phyloP scores from a whole-genome alignment of 108 stramenopile genomes.

The Bacterosira constricta region DNA sequence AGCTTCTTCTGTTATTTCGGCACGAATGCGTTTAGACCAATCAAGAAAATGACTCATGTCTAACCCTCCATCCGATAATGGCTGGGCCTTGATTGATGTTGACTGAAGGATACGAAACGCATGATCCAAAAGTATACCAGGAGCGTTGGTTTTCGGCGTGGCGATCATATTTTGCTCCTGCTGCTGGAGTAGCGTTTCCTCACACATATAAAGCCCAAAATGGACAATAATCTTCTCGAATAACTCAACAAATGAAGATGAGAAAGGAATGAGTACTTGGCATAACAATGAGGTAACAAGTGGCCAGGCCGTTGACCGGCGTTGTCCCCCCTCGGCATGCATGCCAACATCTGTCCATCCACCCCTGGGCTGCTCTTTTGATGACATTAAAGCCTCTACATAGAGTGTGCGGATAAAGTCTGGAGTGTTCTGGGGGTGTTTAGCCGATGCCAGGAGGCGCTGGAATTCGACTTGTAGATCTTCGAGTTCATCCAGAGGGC shows the following conservation, averaged over 20 bases:
- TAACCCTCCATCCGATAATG: conserved; percentile 26
- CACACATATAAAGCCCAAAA: conserved; percentile 21
- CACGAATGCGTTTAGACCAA: conserved; percentile 3
- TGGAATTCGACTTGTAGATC: not conserved
- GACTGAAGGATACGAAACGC: conserved; percentile 29
- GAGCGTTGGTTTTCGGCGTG: conserved; percentile 10
- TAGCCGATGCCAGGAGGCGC: not conserved
- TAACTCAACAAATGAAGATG: not conserved
- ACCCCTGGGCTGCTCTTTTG: conserved; percentile 9
- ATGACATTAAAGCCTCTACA: conserved; percentile 11
- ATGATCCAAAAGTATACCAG: conserved; percentile 21
- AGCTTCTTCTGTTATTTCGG: conserved; percentile 4
- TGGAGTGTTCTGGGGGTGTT: conserved; percentile 41
- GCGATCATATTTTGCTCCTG: not conserved
- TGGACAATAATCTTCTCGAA: conserved; percentile 17
- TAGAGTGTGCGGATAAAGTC: conserved; percentile 35
- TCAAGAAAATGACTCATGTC: conserved; percentile 25
- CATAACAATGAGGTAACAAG: conserved; percentile 14
- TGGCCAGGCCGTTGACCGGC: conserved; percentile 20
- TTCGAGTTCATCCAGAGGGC: not conserved
- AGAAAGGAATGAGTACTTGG: conserved; percentile 7
- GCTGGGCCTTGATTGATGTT: conserved; percentile 6
- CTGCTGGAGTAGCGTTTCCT: conserved; percentile 6
- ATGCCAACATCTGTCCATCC: conserved; percentile 46
- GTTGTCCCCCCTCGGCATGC: conserved; percentile 27